Conservation (phyloP, 164 flowering plant genomes). For the Chloranthus sessilifolius region DNA sequence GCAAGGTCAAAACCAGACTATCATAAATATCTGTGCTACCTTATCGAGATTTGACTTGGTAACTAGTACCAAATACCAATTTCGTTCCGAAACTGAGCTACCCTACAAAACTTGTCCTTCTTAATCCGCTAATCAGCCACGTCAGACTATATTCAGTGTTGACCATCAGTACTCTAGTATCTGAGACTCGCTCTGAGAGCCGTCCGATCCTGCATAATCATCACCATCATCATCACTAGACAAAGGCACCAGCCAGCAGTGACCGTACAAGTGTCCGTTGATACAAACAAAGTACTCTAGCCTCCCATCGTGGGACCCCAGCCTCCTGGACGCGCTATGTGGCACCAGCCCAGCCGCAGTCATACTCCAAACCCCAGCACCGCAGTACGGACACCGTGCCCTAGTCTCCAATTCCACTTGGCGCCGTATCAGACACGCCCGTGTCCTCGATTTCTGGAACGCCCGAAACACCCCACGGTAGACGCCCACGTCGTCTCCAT, state of each 20-base stretch:
- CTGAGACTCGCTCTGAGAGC: too few species aligned
- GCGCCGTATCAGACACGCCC: constrained; percentile 46
- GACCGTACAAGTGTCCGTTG: constrained; percentile 85
- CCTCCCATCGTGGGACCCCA: constrained; percentile 59
- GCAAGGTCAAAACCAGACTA: too few species aligned
- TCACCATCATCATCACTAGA: constrained; percentile 39
- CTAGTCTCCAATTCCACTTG: constrained; percentile 46
- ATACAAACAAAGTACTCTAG: constrained; percentile 84
- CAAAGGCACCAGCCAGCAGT: constrained; percentile 67
- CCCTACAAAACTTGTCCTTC: too few species aligned
- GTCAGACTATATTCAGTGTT: too few species aligned
- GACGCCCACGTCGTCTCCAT: constrained; percentile 59
- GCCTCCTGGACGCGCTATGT: constrained; percentile 57
- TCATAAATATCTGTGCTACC: too few species aligned
- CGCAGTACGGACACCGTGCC: constrained; percentile 74
- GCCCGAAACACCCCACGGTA: constrained; percentile 72
- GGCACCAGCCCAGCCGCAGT: constrained; percentile 68
- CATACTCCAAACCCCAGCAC: constrained; percentile 93
- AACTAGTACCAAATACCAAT: too few species aligned
- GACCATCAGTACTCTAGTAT: too few species aligned
- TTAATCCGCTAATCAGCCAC: too few species aligned
- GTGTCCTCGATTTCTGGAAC: constrained; percentile 54
- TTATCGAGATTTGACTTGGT: too few species aligned
- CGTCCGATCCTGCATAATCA: constrained; percentile 5
- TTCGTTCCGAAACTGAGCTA: too few species aligned